phyloP scores from a whole-genome alignment of 1,284 basidiomycete species.

The Xanthoconium separans region DNA sequence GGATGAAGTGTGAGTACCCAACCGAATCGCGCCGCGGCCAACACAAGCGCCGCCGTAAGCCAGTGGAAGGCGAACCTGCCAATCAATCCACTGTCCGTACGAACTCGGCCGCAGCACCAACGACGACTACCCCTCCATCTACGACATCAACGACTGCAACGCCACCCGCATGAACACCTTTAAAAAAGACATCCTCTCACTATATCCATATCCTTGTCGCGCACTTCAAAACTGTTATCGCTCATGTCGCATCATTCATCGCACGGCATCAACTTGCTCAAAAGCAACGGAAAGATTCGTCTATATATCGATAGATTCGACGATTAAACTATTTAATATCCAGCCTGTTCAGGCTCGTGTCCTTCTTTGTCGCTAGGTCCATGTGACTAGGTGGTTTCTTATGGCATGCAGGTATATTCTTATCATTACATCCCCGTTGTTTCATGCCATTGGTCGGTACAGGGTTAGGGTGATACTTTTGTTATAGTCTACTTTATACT shows the following conservation, averaged over 20 bases:
- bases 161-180: constrained; percentile 21
- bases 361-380: constrained; percentile 8
- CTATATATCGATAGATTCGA: constrained; percentile 29
- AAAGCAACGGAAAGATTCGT: constrained; percentile 18
- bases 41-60: constrained; percentile 43
- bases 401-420: constrained; percentile 16
- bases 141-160: constrained; percentile 22
- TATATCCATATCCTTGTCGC: constrained; percentile 7
- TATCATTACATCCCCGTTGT: not conserved
- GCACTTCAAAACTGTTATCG: constrained; percentile 12
- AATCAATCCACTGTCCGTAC: constrained; percentile 24
- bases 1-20: constrained; percentile 48
- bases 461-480: constrained; percentile 18
- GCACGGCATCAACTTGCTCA: constrained; percentile 10
- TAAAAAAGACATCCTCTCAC: constrained; percentile 10
- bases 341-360: constrained; percentile 10
- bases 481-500: constrained; percentile 31
- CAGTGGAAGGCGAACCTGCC: constrained; percentile 25
- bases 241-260: constrained; percentile 7
- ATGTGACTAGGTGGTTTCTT: constrained; percentile 19
- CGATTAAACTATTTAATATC: constrained; percentile 31
- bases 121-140: constrained; percentile 15
- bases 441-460: constrained; percentile 16
- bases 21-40: constrained; percentile 53
- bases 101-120: constrained; percentile 22